Conservation (phyloP, 2,329 filamentous ascomycete species). For the Tolypocladium cylindrosporum region DNA sequence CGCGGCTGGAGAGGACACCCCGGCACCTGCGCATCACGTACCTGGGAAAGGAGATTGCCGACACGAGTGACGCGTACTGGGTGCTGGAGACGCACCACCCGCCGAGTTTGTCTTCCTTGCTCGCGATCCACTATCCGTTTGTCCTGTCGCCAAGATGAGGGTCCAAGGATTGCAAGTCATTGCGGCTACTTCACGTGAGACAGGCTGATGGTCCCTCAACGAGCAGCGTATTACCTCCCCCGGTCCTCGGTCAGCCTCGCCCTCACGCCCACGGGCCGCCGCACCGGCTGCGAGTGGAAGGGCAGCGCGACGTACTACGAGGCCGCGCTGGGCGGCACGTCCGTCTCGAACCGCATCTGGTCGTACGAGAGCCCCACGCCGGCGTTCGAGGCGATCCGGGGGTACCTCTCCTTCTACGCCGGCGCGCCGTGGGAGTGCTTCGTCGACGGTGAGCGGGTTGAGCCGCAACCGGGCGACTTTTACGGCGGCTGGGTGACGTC, state of each 20-base stretch:
- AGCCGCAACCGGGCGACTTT: slow-evolving; percentile 50
- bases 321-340: slow-evolving; percentile 28
- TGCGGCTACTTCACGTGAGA: neutral
- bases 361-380: slow-evolving; percentile 45
- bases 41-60: slow-evolving; percentile 42
- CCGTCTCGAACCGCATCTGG: slow-evolving; percentile 45
- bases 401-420: slow-evolving; percentile 49
- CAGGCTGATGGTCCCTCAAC: neutral
- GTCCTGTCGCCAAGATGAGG: neutral
- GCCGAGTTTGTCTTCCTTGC: slow-evolving; percentile 33
- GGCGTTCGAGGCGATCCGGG: slow-evolving; percentile 41
- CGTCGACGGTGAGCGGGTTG: slow-evolving; percentile 50
- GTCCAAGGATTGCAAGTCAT: neutral
- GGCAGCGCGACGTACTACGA: slow-evolving; percentile 49
- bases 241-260: slow-evolving; percentile 35
- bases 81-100: slow-evolving; percentile 53
- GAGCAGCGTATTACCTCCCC: slow-evolving; percentile 49
- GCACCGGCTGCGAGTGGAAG: slow-evolving; percentile 51
- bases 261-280: slow-evolving; percentile 32
- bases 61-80: slow-evolving; percentile 50
- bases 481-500: slow-evolving; percentile 56
- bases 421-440: slow-evolving; percentile 49
- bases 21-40: slow-evolving; percentile 48
- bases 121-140: neutral
- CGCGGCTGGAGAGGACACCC: slow-evolving; percentile 41